Conservation (phyloP, 2,329 filamentous ascomycete genomes). For the Talaromyces sp. region DNA sequence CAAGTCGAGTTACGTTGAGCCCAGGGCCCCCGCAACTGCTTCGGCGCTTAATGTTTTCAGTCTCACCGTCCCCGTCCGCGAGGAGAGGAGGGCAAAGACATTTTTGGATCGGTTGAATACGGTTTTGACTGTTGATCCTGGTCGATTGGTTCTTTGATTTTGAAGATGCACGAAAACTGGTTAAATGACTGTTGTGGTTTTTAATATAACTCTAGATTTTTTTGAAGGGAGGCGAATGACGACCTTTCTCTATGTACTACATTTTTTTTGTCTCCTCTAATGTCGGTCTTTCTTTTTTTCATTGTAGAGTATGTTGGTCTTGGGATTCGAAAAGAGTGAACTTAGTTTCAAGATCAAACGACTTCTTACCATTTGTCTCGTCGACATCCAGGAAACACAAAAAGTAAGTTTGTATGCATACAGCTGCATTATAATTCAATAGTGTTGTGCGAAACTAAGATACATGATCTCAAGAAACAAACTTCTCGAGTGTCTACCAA, state of each 20-base stretch:
- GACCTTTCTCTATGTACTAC: not conserved
- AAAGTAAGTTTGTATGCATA: not conserved
- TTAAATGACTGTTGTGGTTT: not conserved
- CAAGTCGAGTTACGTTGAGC: constrained; percentile 21
- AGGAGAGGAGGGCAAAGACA: constrained; percentile 75
- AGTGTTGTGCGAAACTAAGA: not conserved
- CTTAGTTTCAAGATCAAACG: not conserved
- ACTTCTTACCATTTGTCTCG: not conserved
- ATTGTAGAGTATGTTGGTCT: not conserved
- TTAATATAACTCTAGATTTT: not conserved
- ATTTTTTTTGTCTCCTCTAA: not conserved
- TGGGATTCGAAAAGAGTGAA: not conserved
- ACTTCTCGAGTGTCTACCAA: not conserved
- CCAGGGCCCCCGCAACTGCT: constrained; percentile 27
- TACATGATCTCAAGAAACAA: not conserved
- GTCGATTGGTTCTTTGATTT: constrained; percentile 61
- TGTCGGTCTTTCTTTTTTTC: not conserved
- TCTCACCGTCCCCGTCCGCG: constrained; percentile 72
- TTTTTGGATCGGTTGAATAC: constrained; percentile 86
- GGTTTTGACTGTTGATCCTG: constrained; percentile 77
- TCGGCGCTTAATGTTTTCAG: constrained; percentile 72
- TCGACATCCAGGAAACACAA: not conserved
- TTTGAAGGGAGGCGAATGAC: not conserved
- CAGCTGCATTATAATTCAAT: not conserved
- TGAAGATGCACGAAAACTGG: not conserved